Evolutionary conservation across 306 rosid species (phyloP), one percentile per base, ranked within the genome.

Genomic region (Inga laurina): DNA sequence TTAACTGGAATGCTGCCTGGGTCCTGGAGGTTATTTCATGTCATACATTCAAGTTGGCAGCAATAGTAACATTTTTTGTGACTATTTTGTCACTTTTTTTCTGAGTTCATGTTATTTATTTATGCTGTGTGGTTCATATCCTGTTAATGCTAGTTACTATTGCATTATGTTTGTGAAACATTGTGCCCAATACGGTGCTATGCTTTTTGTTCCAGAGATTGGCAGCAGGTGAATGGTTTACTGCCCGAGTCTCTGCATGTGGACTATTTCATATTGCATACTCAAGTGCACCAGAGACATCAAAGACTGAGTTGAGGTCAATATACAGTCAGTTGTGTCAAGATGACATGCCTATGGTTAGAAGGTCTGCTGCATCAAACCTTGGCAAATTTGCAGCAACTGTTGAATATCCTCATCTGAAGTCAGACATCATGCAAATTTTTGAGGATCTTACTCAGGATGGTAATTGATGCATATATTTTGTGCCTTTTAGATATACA

Each of bases 341-440:
- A 89, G 99, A 96, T 87, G 99, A 96, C 88, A 93, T 94, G 99
- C 99, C 99, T 35, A 96, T 96, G 98, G 99, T 96, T 82, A 93
- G 99, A 94, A 92, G 99, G 87, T 96, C 99, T 74, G 99, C 99
- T 81, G 99, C 99, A 79, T 86, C 97, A 82, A 96, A 94, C 81
- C 93, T 96, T 65, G 99, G 99, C 82, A 96, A 96, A 82, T 94
- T 92, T 75, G 97, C 99, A 69, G 97, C 98, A 66, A 94, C 97
- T 79, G 95, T 96, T 81, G 99, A 96, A 82, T 90, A 95, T 82
- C 81, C 94, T 81, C 88, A 96, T 89, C 84, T 96, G 90, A 96
- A 96, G 88, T 82, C 90, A 54, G 99, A 96, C 78, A 82, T 94
- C 75, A 92, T 93, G 98, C 79, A 96, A 18, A 91, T 96, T 78